These are phyloP conservation scores for Yarrowia keelungensis DNA, from an alignment of 805 yeast species.

Conservation along the genomic window DNA sequence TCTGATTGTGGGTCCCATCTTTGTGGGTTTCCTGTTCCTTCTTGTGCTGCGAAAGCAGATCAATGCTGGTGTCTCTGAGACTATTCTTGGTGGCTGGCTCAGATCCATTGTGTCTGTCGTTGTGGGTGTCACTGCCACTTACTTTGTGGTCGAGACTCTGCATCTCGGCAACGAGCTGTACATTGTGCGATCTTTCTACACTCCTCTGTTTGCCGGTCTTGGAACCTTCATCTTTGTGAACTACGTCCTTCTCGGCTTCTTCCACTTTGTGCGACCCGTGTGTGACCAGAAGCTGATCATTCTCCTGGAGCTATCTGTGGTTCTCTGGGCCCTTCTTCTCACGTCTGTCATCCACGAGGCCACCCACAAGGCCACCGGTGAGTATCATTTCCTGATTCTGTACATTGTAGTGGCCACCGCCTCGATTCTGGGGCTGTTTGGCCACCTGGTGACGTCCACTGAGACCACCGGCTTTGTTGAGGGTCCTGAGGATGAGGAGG, in stretches of 20 bases:
- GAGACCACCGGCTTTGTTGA: not conserved
- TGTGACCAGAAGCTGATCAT: constrained; percentile 67
- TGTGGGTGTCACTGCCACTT: constrained; percentile 44
- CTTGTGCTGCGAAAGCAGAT: constrained; percentile 49
- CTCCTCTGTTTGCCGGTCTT: constrained; percentile 59
- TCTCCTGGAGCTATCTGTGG: constrained; percentile 60
- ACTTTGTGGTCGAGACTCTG: constrained; percentile 53
- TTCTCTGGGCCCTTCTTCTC: constrained; percentile 65
- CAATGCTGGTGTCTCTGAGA: constrained; percentile 8
- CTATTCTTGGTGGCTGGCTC: constrained; percentile 30
- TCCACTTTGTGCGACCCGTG: constrained; percentile 54
- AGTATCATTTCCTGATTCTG: constrained; percentile 53
- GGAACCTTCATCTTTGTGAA: constrained; percentile 61
- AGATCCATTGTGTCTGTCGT: constrained; percentile 24
- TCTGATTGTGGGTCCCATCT: constrained; percentile 62
- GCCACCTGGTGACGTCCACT: constrained; percentile 48
- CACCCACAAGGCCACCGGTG: constrained; percentile 58
- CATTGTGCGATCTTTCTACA: constrained; percentile 58
- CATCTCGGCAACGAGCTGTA: constrained; percentile 56
- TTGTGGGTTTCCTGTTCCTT: constrained; percentile 58
- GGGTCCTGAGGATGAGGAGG: constrained; percentile 6
- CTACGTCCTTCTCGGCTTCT: constrained; percentile 61
- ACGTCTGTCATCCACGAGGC: constrained; percentile 59
- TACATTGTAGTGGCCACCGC: constrained; percentile 53
- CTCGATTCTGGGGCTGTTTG: constrained; percentile 55